Percentiles rank a stretch among this genome's conserved stretches.
phyloP scores from a whole-genome alignment of 768 basidiomycete species.

The Cystofilobasidium capitatum region DNA sequence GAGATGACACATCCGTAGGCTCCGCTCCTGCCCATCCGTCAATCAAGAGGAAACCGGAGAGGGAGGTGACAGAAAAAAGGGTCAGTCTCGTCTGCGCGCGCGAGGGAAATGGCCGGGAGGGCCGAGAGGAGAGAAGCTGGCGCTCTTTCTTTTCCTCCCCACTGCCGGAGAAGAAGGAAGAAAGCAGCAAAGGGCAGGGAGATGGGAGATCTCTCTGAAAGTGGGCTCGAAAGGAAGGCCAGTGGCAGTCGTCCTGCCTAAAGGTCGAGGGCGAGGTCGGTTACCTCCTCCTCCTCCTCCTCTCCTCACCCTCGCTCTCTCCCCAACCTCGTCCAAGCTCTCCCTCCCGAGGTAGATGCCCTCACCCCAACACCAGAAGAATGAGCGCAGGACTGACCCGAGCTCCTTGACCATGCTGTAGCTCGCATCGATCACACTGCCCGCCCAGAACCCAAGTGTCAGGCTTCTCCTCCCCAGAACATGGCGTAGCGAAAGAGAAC shows the following conservation, averaged over 20 bases:
- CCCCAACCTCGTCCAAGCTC: background rate
- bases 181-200: too few species aligned
- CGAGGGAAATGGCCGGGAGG: too few species aligned
- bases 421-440: conserved; percentile 56
- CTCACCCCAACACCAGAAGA: conserved; percentile 40
- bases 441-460: background rate
- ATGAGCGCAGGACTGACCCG: conserved; percentile 13
- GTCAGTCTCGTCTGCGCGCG: too few species aligned
- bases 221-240: background rate
- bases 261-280: too few species aligned
- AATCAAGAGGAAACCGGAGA: background rate
- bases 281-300: too few species aligned
- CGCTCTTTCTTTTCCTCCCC: too few species aligned
- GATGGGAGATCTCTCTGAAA: too few species aligned
- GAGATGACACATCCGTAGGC: conserved; percentile 35
- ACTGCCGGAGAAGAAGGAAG: too few species aligned
- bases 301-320: too few species aligned
- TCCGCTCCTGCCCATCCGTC: conserved; percentile 25
- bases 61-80: conserved; percentile 50
- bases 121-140: too few species aligned
- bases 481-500: background rate
- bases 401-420: conserved; percentile 95
- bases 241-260: background rate
- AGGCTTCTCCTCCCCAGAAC: too few species aligned
- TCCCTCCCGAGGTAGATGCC: conserved; percentile 86